These are phyloP conservation scores for Ettlia oleoabundans DNA, from an alignment of 139 green algal genomes.

Conservation along the genomic window DNA sequence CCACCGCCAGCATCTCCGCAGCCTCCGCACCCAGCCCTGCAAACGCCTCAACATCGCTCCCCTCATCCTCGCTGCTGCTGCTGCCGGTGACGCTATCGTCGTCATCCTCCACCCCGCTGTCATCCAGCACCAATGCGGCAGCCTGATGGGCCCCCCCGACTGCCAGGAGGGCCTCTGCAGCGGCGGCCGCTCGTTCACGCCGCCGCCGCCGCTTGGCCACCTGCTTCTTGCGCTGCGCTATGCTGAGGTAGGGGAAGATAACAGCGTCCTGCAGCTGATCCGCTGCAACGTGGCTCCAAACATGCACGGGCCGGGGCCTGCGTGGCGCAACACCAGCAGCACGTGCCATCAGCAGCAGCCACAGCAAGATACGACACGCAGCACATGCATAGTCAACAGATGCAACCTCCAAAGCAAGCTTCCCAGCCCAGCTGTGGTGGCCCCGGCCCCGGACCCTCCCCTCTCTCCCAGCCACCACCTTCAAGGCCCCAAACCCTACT, in stretches of 20 bases:
- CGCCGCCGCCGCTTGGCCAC: background rate
- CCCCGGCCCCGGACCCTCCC: too few relatives aligned
- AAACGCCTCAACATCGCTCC: background rate
- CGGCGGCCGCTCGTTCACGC: background rate
- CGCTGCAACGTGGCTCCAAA: constrained; percentile 26
- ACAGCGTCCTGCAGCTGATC: constrained; percentile 29
- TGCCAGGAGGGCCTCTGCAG: background rate
- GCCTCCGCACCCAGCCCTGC: background rate
- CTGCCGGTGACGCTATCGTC: background rate
- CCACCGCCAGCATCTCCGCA: constrained; percentile 16
- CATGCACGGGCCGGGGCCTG: constrained; percentile 9
- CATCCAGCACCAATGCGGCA: too few relatives aligned
- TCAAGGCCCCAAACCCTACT: too few relatives aligned
- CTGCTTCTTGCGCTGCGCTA: constrained; percentile 13
- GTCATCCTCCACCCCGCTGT: background rate
- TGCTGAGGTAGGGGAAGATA: constrained; percentile 15
- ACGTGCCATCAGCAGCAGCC: too few relatives aligned
- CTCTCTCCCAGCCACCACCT: too few relatives aligned
- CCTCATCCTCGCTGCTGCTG: background rate
- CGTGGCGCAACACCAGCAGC: too few relatives aligned
- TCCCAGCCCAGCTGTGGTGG: too few relatives aligned
- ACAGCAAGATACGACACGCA: too few relatives aligned
- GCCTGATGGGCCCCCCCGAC: too few relatives aligned
- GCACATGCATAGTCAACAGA: too few relatives aligned
- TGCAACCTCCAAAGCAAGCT: too few relatives aligned